Evolutionary conservation across 768 basidiomycete species (phyloP), one percentile per base, ranked within the genome.

Genomic region (Termitomyces sp.): DNA sequence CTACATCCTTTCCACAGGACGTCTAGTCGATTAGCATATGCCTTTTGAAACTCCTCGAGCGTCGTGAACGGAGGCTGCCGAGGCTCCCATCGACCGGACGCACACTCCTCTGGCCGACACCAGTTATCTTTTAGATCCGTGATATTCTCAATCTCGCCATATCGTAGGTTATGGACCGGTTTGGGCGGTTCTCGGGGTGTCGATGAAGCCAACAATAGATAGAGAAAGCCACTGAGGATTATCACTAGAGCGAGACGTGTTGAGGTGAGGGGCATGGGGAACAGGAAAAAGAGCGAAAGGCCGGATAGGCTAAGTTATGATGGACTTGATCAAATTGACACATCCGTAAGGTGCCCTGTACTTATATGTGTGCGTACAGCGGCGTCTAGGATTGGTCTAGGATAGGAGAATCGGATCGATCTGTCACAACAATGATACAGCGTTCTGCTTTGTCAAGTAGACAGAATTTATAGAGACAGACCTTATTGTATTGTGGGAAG

Each of bases 1-100:
- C 58, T 59, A 57, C 68, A 70, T 20, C 68, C 67, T 29, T 60
- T 63, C 67, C 67, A 70, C 13, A 65, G 53, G 25, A 53, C 55
- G 40, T 66, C 64, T 23, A 60, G 52, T 42, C 62, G 56, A 54
- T 66, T 66, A 18, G 64, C 62, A 20, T 62, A 66, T 5, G 58
- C 62, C 18, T 54, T 53, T 36, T 63, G 62, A 42, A 70, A 60
- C 35, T 70, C 58, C 18, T 56, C 60, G 3, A 68, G 41, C 3
- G 49, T 52, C 18, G 49, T 60, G 54, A 67, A 67, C 1, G 63
- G 63, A 7, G 62, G 62, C 25, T 60, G 32, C 11, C 67, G 57
- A 20, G 64, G 68, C 29, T 41, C 51, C 68, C 68, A 70, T 25
- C 56, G 45, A 16, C 68, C 68, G 10, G 52, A 50, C 16, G 62